These are phyloP conservation scores for Skeletonema potamos DNA, from an alignment of 108 stramenopile species.

Conservation along the genomic window DNA sequence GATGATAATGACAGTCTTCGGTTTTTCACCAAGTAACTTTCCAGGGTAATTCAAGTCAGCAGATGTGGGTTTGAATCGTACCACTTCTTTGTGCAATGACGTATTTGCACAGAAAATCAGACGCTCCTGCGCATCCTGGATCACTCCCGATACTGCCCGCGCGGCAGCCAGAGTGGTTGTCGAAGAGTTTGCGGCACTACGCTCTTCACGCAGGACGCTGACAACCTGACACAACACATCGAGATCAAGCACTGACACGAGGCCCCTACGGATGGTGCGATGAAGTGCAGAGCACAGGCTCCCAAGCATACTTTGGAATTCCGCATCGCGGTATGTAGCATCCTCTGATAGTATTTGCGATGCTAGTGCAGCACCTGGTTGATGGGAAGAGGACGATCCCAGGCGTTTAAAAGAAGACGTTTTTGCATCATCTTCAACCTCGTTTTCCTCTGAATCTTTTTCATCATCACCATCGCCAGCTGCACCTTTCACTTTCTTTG, in stretches of 20 bases:
- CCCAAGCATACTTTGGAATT: constrained; percentile 77
- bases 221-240: constrained; percentile 88
- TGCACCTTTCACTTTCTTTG: constrained; percentile 12
- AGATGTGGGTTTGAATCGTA: constrained; percentile 80
- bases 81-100: constrained; percentile 76
- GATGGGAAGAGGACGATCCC: constrained; percentile 23
- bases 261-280: constrained; percentile 79
- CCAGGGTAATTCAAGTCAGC: constrained; percentile 83
- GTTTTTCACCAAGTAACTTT: constrained; percentile 56
- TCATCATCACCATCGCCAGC: constrained; percentile 1
- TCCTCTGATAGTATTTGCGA: constrained; percentile 69
- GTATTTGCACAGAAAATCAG: constrained; percentile 85
- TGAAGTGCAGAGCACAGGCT: constrained; percentile 74
- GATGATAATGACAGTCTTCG: constrained; percentile 31
- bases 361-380: constrained; percentile 40
- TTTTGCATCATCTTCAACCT: constrained; percentile 8
- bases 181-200: constrained; percentile 70
- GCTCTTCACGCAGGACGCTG: constrained; percentile 81
- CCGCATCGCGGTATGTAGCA: constrained; percentile 65
- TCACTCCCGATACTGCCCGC: constrained; percentile 75
- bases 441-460: constrained; percentile 30
- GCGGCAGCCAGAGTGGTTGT: constrained; percentile 77
- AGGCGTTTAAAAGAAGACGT: constrained; percentile 8
- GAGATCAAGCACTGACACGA: constrained; percentile 76
- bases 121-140: constrained; percentile 90